A percentile compares a stretch with the other conserved stretches of the same genome.
Conservation (phyloP, 169 alveolate genomes). For the Plasmodium inui region DNA sequence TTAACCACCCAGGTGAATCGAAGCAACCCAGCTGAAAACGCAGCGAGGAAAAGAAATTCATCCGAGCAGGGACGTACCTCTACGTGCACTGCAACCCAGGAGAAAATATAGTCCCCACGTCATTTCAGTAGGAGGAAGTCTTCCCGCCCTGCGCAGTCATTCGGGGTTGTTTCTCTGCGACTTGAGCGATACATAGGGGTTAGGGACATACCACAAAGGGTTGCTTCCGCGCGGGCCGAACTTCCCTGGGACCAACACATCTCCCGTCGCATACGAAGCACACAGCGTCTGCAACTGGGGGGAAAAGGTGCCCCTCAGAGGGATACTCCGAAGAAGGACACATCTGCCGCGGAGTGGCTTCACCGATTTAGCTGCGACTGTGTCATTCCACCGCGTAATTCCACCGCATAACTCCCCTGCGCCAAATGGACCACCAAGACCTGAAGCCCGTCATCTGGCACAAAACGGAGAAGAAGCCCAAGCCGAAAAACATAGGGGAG, state of each 20-base stretch:
- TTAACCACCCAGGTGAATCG: not conserved
- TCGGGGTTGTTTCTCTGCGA: not conserved
- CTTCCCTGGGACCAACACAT: not conserved
- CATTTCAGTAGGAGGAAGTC: not conserved
- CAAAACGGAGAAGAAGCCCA: slow-evolving; percentile 45
- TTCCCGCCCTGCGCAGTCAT: not conserved
- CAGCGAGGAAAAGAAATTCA: not conserved
- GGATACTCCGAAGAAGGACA: not conserved
- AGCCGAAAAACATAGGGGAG: slow-evolving; percentile 46
- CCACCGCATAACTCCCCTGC: not conserved
- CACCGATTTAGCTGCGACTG: not conserved
- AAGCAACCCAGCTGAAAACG: not conserved
- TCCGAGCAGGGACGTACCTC: not conserved
- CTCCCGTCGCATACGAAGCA: not conserved
- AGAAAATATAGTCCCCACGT: not conserved
- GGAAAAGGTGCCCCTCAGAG: not conserved
- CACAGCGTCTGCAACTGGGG: not conserved
- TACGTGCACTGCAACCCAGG: not conserved
- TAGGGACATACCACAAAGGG: not conserved
- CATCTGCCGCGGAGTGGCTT: not conserved
- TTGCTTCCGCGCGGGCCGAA: not conserved
- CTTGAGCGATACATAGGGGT: not conserved
- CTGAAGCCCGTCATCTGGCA: slow-evolving; percentile 71
- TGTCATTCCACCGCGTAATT: not conserved
- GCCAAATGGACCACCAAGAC: slow-evolving; percentile 55